Base-by-base conservation (phyloP, 768 basidiomycete genomes). In the Daedaleopsis sinensis region DNA sequence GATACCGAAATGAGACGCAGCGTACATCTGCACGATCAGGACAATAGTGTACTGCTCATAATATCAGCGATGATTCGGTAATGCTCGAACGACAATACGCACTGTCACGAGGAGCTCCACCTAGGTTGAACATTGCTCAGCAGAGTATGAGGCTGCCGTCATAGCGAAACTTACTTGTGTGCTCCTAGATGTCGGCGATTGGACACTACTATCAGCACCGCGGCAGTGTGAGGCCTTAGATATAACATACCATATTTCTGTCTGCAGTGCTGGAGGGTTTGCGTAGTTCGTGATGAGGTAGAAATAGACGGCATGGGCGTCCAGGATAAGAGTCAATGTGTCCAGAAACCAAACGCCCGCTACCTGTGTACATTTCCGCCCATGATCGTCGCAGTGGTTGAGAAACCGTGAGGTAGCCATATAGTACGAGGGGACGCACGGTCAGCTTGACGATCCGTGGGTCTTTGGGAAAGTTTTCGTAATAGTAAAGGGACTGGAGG, bases 241-340 rank as follows among this genome's bases (percentile, higher is more conserved):
- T 8, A 44, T 16, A 7, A 51, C 55, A 15, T 8, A 64, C 63
- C 58, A 65, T 0, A 65, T 52, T 39, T 57, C 27, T 1, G 42
- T 53, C 36, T 27, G 19, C 39, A 65, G 53, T 2, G 57, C 64
- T 2, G 23, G 23, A 9, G 64, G 64, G 37, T 59, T 52, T 19
- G 61, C 50, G 39, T 50, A 65, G 27, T 65, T 65, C 19, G 21
- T 27, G 16, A 65, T 56, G 24, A 65, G 56, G 27, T 65, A 65
- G 42, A 58, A 65, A 56, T 65, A 65, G 18, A 65, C 49, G 19
- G 49, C 53, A 37, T 65, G 64, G 1, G 52, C n/a, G 32, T 51
- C 57, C 12, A 65, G 57, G 12, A 61, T 39, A 15, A 61, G 38
- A 12, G 60, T 60, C 37, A 47, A 12, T 3, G 48, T 57, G 46